These are phyloP conservation scores for Dentiscutata heterogama DNA, from an alignment of 371 early-diverging fungal species.

Conservation along the genomic window DNA sequence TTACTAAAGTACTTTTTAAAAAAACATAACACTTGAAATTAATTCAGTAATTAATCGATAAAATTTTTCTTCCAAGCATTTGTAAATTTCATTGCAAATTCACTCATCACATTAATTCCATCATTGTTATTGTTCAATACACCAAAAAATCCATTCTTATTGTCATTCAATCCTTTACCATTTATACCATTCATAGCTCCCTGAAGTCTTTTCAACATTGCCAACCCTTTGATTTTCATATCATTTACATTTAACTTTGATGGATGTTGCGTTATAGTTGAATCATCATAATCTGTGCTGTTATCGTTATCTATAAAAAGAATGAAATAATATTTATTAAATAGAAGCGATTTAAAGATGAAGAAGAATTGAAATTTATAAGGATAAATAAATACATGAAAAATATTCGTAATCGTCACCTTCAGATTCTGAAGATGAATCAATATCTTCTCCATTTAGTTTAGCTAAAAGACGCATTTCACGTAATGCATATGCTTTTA, in stretches of 20 bases:
- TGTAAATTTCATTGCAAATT: slow-evolving; percentile 23
- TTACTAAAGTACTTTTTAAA: too few relatives aligned
- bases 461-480: slow-evolving; percentile 26
- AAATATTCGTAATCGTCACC: background rate
- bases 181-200: slow-evolving; percentile 14
- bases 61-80: slow-evolving; percentile 33
- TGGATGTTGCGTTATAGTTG: background rate
- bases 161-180: background rate
- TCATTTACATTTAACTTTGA: background rate
- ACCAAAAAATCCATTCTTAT: too few relatives aligned
- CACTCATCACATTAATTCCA: slow-evolving; percentile 13
- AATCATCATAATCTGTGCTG: background rate
- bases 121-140: background rate
- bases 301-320: background rate
- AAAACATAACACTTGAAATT: too few relatives aligned
- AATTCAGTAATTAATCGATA: background rate
- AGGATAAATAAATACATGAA: background rate
- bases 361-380: background rate
- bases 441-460: slow-evolving; percentile 38
- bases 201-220: slow-evolving; percentile 35
- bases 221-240: slow-evolving; percentile 32
- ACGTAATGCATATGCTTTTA: slow-evolving; percentile 37
- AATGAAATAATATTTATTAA: background rate
- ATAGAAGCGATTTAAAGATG: background rate
- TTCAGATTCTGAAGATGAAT: background rate